Evolutionary conservation across 2,329 filamentous ascomycete species (phyloP).

Genomic region (Xylaria digitata): DNA sequence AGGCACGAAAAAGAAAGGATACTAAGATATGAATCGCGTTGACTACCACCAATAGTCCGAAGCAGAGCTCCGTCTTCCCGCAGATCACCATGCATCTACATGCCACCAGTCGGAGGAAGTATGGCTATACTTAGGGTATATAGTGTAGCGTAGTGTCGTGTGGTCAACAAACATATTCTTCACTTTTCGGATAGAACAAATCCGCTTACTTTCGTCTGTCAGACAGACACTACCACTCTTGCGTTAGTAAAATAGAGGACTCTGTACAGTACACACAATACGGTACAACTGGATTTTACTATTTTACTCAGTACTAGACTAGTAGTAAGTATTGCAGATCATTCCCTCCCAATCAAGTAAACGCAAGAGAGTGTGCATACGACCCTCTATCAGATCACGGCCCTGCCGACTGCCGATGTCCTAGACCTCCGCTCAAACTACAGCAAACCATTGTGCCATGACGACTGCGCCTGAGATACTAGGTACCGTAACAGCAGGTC

Average conservation of each 20-base stretch:
- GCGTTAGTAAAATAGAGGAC: neutral
- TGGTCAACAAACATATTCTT: neutral
- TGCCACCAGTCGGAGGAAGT: neutral
- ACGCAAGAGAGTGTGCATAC: conserved; percentile 16
- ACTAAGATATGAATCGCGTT: neutral
- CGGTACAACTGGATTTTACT: neutral
- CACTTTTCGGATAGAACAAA: neutral
- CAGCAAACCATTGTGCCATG: too few relatives aligned
- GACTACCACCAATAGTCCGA: conserved; percentile 20
- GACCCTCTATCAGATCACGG: conserved; percentile 16
- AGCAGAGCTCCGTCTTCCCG: conserved; percentile 9
- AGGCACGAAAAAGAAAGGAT: neutral
- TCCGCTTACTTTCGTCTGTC: neutral
- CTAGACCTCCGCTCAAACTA: neutral
- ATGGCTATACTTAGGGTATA: neutral
- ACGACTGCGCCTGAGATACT: neutral
- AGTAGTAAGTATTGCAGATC: conserved; percentile 11
- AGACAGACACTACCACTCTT: too few relatives aligned
- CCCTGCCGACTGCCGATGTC: conserved; percentile 26
- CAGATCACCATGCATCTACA: conserved; percentile 17
- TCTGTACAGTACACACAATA: neutral
- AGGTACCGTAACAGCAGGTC: conserved; percentile 2
- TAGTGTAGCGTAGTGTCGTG: too few relatives aligned
- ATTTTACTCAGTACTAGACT: too few relatives aligned
- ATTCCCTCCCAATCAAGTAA: conserved; percentile 8